Conservation (phyloP, 1,139 yeast genomes). For the Saccharomycopsis hybrid region DNA sequence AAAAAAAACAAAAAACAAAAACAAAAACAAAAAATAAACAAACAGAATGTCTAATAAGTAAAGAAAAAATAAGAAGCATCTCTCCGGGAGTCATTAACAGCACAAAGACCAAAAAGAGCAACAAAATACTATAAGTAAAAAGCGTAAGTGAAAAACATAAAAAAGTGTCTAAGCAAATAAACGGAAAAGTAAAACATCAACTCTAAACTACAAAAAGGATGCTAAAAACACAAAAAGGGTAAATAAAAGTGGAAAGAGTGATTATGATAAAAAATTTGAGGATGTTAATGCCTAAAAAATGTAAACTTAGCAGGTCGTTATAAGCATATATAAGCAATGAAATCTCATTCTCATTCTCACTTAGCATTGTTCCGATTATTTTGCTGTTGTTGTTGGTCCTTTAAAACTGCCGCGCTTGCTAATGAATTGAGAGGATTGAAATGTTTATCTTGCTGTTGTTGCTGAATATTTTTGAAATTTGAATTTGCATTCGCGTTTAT, state of each 20-base stretch:
- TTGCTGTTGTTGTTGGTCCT: background rate
- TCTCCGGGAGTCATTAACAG: no score
- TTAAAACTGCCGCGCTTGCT: slow-evolving; percentile 7
- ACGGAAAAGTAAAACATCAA: background rate
- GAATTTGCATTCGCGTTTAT: no score
- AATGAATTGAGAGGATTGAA: slow-evolving; percentile 5
- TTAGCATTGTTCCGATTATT: background rate
- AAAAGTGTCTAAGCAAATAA: background rate
- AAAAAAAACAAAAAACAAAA: no score
- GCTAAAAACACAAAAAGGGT: no score
- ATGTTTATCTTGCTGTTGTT: background rate
- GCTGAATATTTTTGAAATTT: no score
- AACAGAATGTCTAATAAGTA: no score
- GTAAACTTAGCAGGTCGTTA: background rate
- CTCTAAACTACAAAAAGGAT: background rate
- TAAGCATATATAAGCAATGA: no score
- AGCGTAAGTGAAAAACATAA: background rate
- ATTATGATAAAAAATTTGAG: background rate
- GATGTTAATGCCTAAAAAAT: background rate
- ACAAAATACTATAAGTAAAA: background rate
- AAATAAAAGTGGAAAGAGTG: background rate
- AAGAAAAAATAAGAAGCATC: no score
- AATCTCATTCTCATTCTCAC: no score
- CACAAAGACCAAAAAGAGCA: background rate
- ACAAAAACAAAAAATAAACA: no score